phyloP scores from a whole-genome alignment of 306 rosid genomes.

The Cajanus cajan region DNA sequence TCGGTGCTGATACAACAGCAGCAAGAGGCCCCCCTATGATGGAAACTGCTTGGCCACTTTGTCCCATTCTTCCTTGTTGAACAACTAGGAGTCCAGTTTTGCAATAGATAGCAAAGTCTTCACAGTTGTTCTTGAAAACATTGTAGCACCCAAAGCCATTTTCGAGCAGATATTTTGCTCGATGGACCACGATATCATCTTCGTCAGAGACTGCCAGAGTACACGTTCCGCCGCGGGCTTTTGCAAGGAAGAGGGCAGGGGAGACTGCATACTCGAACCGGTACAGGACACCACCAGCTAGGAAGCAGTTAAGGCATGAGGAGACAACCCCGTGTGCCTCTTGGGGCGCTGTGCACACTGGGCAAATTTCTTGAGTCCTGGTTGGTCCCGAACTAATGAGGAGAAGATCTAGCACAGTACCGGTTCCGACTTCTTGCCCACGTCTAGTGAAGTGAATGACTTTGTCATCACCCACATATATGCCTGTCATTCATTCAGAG shows the following conservation, averaged over 20 bases:
- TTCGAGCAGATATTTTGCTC: slow-evolving; percentile 66
- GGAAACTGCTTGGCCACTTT: slow-evolving; percentile 86
- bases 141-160: slow-evolving; percentile 91
- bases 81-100: slow-evolving; percentile 81
- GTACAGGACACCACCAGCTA: slow-evolving; percentile 79
- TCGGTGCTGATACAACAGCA: slow-evolving; percentile 69
- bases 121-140: slow-evolving; percentile 86
- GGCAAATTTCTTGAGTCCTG: slow-evolving; percentile 46
- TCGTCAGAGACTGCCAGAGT: slow-evolving; percentile 76
- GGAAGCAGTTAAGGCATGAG: slow-evolving; percentile 90
- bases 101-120: slow-evolving; percentile 94
- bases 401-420: slow-evolving; percentile 74
- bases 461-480: slow-evolving; percentile 69
- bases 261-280: slow-evolving; percentile 76
- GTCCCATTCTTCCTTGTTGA: slow-evolving; percentile 66
- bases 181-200: slow-evolving; percentile 62
- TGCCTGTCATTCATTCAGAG: slow-evolving; percentile 48
- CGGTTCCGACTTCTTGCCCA: slow-evolving; percentile 97
- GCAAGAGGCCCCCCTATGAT: slow-evolving; percentile 94
- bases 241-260: slow-evolving; percentile 75
- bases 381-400: slow-evolving; percentile 79
- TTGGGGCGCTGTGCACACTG: slow-evolving; percentile 49
- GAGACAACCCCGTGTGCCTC: slow-evolving; percentile 60
- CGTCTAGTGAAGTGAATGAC: slow-evolving; percentile 90
- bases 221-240: slow-evolving; percentile 95